Evolutionary conservation across 2,329 filamentous ascomycete genomes (phyloP).

Genomic region (Periconia macrospinosa): DNA sequence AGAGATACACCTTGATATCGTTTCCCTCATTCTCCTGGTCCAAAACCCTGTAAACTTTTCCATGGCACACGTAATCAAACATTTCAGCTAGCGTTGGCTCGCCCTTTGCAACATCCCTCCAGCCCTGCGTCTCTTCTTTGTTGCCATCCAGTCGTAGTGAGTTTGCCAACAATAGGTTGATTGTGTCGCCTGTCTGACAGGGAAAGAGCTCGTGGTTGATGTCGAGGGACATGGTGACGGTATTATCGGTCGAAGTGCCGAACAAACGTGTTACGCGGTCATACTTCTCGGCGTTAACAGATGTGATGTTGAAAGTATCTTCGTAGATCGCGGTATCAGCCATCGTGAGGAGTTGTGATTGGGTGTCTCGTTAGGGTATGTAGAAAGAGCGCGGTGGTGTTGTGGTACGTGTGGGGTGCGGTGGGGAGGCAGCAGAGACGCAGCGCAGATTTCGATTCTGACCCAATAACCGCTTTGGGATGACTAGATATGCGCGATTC

Average conservation of each 20-base stretch:
- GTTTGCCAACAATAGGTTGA: constrained; percentile 81
- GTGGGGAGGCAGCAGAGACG: too few relatives aligned
- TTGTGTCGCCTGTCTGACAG: constrained; percentile 69
- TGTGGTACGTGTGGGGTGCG: neutral
- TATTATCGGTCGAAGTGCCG: constrained; percentile 76
- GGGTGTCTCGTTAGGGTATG: neutral
- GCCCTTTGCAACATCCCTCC: constrained; percentile 64
- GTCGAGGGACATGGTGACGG: constrained; percentile 80
- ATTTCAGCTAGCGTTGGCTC: constrained; percentile 67
- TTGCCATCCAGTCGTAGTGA: constrained; percentile 84
- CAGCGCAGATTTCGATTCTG: too few relatives aligned
- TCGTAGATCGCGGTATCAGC: constrained; percentile 93
- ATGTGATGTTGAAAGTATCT: constrained; percentile 82
- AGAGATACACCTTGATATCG: constrained; percentile 94
- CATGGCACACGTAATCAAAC: constrained; percentile 86
- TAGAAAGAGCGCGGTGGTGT: neutral
- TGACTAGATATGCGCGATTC: neutral
- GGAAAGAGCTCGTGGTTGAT: constrained; percentile 94
- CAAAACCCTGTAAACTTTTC: constrained; percentile 87
- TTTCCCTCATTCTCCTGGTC: constrained; percentile 65
- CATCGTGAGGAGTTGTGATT: constrained; percentile 49
- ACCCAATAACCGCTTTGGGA: neutral
- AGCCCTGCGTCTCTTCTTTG: constrained; percentile 60
- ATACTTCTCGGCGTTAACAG: constrained; percentile 84
- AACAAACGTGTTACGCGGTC: constrained; percentile 89